Evolutionary conservation across 225 moss, liverwort and hornwort genomes (phyloP).

Genomic region (Thuidium tamariscinum): DNA sequence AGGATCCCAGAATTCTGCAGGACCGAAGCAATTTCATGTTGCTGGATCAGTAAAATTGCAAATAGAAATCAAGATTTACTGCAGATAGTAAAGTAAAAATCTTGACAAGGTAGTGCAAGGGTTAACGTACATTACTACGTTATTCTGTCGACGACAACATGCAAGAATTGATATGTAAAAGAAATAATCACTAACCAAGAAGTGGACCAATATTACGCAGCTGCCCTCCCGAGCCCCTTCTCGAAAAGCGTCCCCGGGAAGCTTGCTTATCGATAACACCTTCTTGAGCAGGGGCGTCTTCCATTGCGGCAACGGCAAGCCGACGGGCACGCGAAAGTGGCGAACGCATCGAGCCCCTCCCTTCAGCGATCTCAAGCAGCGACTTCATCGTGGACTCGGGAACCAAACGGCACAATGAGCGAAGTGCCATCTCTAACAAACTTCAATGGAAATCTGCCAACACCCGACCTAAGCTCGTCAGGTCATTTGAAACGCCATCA

Average conservation of each 20-base stretch:
- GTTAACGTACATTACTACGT: background rate
- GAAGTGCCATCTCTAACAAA: slow-evolving; percentile 1
- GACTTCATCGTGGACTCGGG: slow-evolving; percentile 1
- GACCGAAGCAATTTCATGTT: background rate
- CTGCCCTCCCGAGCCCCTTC: slow-evolving; percentile 1
- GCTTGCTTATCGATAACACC: background rate
- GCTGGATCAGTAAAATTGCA: background rate
- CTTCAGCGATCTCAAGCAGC: background rate
- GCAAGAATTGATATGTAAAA: background rate
- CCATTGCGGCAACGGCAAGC: background rate
- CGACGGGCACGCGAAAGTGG: background rate
- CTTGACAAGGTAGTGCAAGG: background rate
- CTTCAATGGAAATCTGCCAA: background rate
- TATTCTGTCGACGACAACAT: background rate
- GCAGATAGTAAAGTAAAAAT: background rate
- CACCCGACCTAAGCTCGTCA: background rate
- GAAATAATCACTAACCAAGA: slow-evolving; percentile 4
- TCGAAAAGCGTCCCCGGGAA: background rate
- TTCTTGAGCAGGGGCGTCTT: background rate
- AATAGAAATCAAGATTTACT: background rate
- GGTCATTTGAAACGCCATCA: background rate
- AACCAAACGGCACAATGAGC: slow-evolving; percentile 1
- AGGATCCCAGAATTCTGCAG: slow-evolving; percentile 43
- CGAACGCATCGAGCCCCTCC: background rate
- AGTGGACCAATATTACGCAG: background rate